Evolutionary conservation across 2,329 filamentous ascomycete species (phyloP), one percentile per base, ranked within the genome.

Genomic region (Intubia oerlemansii): DNA sequence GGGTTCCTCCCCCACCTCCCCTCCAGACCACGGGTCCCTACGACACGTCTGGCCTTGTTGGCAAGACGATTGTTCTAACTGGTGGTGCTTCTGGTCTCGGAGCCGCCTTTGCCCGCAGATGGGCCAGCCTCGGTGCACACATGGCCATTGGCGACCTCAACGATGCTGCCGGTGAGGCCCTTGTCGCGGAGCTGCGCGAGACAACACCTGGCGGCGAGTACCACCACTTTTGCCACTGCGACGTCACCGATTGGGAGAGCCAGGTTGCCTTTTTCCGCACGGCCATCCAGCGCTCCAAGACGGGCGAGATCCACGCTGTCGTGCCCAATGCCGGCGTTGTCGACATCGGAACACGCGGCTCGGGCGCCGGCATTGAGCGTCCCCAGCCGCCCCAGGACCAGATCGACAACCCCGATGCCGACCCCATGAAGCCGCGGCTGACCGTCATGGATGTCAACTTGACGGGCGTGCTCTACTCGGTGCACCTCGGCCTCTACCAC

Each of bases 261-360:
- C 70, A 76, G 42, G 62, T 64, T 23, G 50, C 55, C 16, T 53
- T 76, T 28, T 78, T 77, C 52, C 62, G 63, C 28, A 49, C 57
- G 24, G 66, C 69, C 3, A 51, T 57, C 23, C 51, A 52, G 30
- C 49, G 64, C 31, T 69, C 64, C 35, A 52, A 53, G 2, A 52
- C 59, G 29, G 57, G 59, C 10, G 57, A 57, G 12, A 59, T 75
- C 34, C 66, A 75, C 44, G 52, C 57, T 11, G 67, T 74, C 6
- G 65, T 75, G 25, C 66, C 69, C 36, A 76, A 74, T 42, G 71
- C 71, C 0, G 72, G 71, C 29, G 60, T 75, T 36, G 52, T 55
- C 25, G 54, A 56, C 22, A 41, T 43, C 18, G 28, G 45, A 18
- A 32, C 40, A 5, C 32, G 32, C 25, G 38, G 38, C 10, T 36